These are phyloP conservation scores for Massariosphaeria phaeospora DNA, from an alignment of 495 filamentous ascomycete species.

Conservation along the genomic window DNA sequence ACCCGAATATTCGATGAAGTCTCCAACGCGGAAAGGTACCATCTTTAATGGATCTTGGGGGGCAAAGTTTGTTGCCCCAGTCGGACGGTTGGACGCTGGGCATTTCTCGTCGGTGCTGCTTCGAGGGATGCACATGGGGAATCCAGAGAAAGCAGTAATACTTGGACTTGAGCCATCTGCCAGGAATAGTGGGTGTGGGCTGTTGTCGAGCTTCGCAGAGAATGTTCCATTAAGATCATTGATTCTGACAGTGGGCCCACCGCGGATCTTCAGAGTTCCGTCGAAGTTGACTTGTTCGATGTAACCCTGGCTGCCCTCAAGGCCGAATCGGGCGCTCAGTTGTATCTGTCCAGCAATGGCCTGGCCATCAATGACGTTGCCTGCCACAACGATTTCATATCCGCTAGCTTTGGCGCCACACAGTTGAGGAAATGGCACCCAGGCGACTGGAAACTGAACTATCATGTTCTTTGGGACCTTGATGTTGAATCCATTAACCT, in stretches of 20 bases:
- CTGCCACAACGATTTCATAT: constrained; percentile 38
- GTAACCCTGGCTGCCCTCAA: constrained; percentile 37
- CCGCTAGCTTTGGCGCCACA: constrained; percentile 31
- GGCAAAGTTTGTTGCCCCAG: constrained; percentile 13
- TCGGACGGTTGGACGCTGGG: constrained; percentile 38
- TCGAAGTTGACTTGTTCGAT: constrained; percentile 38
- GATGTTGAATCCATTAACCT: constrained; percentile 41
- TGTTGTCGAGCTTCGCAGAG: constrained; percentile 36
- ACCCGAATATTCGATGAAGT: constrained; percentile 41
- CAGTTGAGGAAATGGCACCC: constrained; percentile 41
- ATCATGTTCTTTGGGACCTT: constrained; percentile 44
- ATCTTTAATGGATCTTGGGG: constrained; percentile 39
- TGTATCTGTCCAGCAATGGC: constrained; percentile 41
- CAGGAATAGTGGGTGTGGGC: constrained; percentile 40
- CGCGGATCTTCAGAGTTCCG: constrained; percentile 37
- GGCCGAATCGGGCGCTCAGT: constrained; percentile 32
- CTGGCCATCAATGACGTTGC: constrained; percentile 39
- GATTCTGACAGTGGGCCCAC: constrained; percentile 42
- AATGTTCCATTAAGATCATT: constrained; percentile 44
- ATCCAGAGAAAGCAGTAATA: constrained; percentile 41
- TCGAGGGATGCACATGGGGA: constrained; percentile 46
- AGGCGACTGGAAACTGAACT: constrained; percentile 42
- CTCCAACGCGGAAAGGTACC: constrained; percentile 40
- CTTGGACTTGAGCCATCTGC: constrained; percentile 42
- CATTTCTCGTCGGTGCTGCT: constrained; percentile 36